phyloP scores from a whole-genome alignment of 108 stramenopile species.

The Nitzschia sp. region DNA sequence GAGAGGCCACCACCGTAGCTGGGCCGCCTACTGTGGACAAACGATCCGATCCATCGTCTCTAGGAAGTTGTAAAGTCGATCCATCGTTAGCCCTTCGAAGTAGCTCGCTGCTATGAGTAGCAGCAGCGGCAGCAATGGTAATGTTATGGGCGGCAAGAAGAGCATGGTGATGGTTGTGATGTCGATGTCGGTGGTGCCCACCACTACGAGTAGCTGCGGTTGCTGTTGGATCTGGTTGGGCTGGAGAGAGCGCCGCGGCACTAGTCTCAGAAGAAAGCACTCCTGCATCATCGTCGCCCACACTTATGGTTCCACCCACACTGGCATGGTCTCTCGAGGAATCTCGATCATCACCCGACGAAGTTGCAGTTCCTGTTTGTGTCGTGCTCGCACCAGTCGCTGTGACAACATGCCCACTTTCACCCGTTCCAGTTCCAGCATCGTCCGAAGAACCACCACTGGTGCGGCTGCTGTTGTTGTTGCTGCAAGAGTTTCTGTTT shows the following conservation, averaged over 20 bases:
- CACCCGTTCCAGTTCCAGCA: conserved; percentile 5
- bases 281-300: not conserved
- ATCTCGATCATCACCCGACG: conserved; percentile 18
- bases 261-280: not conserved
- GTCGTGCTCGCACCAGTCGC: not conserved
- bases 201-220: not conserved
- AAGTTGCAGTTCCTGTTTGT: conserved; percentile 8
- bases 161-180: not conserved
- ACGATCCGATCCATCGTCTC: conserved; percentile 16
- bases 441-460: not conserved
- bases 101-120: not conserved
- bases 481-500: not conserved
- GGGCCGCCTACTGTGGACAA: conserved; percentile 13
- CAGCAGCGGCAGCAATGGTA: not conserved
- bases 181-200: not conserved
- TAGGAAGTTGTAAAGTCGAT: conserved; percentile 20
- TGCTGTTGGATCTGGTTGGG: too few relatives aligned
- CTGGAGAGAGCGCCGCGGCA: not conserved
- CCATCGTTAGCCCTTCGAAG: conserved; percentile 5
- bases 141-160: not conserved
- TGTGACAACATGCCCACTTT: conserved; percentile 10
- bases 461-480: not conserved
- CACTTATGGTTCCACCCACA: not conserved
- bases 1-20: conserved; percentile 22
- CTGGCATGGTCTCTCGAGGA: not conserved